Evolutionary conservation across 441 rosid species (phyloP).

Genomic region (Gossypium trilobum): DNA sequence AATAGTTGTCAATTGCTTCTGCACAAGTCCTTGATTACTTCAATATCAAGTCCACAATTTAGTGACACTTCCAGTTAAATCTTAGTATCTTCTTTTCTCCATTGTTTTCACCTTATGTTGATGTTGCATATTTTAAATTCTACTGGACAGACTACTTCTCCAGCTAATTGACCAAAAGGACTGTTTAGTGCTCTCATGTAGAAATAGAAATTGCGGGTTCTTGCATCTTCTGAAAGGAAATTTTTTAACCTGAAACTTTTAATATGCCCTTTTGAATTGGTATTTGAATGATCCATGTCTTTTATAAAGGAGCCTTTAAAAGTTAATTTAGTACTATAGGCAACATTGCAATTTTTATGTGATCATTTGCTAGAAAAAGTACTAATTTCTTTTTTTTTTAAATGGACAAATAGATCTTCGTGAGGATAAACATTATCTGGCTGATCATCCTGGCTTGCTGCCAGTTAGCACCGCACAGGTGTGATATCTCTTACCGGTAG

Average conservation of each 20-base stretch:
- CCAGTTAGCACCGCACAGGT: conserved; percentile 95
- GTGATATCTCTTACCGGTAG: conserved; percentile 14
- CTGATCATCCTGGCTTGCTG: conserved; percentile 89
- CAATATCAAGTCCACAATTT: neutral
- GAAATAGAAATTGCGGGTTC: neutral
- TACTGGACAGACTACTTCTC: neutral
- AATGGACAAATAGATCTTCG: conserved; percentile 66
- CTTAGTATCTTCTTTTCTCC: neutral
- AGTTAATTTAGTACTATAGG: neutral
- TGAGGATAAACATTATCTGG: conserved; percentile 85
- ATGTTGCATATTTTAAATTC: neutral
- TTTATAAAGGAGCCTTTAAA: neutral
- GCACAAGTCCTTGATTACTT: neutral
- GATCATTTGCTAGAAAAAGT: neutral
- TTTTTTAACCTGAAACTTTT: neutral
- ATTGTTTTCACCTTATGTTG: neutral
- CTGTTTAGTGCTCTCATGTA: neutral
- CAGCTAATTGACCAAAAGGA: neutral
- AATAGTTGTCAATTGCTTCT: neutral
- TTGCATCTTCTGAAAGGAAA: neutral
- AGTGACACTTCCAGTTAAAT: neutral
- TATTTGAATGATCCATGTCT: neutral
- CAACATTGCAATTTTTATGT: neutral
- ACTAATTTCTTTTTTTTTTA: conserved; percentile 15
- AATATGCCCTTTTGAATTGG: neutral